These are phyloP conservation scores for Auricularia cornea DNA, from an alignment of 768 basidiomycete species.

Conservation along the genomic window DNA sequence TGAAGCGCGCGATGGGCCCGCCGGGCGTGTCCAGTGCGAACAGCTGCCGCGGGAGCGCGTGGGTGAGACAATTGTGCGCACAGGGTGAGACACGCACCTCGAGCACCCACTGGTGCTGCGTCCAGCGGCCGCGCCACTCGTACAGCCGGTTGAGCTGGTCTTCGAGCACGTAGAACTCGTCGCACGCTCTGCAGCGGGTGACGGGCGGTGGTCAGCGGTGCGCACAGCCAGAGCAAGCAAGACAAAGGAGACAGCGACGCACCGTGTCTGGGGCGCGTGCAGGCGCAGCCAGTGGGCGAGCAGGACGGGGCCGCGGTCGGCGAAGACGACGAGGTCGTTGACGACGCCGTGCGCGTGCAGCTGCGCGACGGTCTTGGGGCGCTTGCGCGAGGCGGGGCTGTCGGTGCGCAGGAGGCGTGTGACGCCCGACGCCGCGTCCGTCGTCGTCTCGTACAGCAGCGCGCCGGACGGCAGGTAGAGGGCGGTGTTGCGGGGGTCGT, in stretches of 20 bases:
- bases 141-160: not conserved
- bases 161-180: not conserved
- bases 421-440: not conserved
- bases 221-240: no score
- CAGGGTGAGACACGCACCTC: not conserved
- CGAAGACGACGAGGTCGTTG: not conserved
- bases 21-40: conserved; percentile 5
- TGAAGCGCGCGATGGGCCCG: conserved; percentile 2
- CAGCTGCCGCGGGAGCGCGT: not conserved
- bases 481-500: not conserved
- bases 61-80: no score
- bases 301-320: not conserved
- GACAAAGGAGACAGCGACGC: no score
- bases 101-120: not conserved
- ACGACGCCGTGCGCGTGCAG: not conserved
- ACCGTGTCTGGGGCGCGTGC: not conserved
- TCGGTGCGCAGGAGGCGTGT: not conserved
- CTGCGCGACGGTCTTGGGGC: not conserved
- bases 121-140: not conserved
- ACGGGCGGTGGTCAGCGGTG: no score
- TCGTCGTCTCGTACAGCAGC: not conserved
- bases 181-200: not conserved
- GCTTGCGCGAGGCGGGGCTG: no score
- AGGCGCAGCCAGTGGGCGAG: not conserved
- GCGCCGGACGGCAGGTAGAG: not conserved